These are phyloP conservation scores for Kodamaea plutei DNA, from an alignment of 1,139 yeast species.

Conservation along the genomic window DNA sequence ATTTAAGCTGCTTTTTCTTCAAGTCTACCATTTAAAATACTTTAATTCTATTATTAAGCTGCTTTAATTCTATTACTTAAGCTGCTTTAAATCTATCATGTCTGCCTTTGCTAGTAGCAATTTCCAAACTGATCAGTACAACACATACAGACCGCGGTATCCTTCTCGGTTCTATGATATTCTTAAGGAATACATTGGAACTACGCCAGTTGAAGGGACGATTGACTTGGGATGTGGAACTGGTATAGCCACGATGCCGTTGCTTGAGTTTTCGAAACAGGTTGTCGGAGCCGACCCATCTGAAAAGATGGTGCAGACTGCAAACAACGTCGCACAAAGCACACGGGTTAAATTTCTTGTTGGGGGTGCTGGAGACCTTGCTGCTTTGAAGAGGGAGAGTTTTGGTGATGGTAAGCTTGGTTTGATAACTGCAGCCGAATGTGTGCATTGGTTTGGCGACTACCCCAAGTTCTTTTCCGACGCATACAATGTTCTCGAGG, in stretches of 20 bases:
- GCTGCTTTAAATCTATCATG: slow-evolving; percentile 49
- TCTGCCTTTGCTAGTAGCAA: slow-evolving; percentile 57
- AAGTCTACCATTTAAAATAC: too few relatives aligned
- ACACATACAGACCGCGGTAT: slow-evolving; percentile 38
- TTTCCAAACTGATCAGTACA: slow-evolving; percentile 58
- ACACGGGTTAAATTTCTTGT: slow-evolving; percentile 26
- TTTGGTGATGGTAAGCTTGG: slow-evolving; percentile 20
- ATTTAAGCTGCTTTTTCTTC: too few relatives aligned
- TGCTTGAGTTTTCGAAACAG: slow-evolving; percentile 25
- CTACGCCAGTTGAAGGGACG: slow-evolving; percentile 19
- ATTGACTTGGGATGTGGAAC: slow-evolving; percentile 42
- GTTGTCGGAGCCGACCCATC: slow-evolving; percentile 36
- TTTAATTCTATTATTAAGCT: too few relatives aligned
- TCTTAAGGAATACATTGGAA: slow-evolving; percentile 21
- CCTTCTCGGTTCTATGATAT: slow-evolving; percentile 20
- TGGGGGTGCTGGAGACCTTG: slow-evolving; percentile 35
- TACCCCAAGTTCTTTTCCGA: slow-evolving; percentile 29
- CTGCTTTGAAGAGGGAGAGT: slow-evolving; percentile 7
- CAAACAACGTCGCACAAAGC: slow-evolving; percentile 21
- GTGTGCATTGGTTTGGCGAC: slow-evolving; percentile 45
- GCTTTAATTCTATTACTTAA: too few relatives aligned
- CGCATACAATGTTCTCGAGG: slow-evolving; percentile 26
- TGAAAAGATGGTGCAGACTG: slow-evolving; percentile 31
- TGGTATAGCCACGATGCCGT: slow-evolving; percentile 37
- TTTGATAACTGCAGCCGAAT: slow-evolving; percentile 44